phyloP scores from a whole-genome alignment of 495 filamentous ascomycete species.

The Hypoxylon cercidicola region DNA sequence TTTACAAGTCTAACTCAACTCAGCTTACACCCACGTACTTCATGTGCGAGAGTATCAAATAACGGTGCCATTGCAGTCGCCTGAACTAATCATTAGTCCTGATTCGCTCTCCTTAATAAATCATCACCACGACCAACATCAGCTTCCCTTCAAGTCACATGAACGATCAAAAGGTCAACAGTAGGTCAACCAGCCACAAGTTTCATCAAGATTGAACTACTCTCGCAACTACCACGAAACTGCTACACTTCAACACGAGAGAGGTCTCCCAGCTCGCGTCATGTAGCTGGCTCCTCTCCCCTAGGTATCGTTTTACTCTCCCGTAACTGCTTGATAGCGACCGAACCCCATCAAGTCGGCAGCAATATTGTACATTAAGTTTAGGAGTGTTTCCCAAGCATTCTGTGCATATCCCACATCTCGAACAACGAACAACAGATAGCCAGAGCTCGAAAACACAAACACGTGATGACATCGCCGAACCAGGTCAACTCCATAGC shows the following conservation, averaged over 20 bases:
- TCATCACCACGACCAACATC: neutral
- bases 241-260: constrained; percentile 9
- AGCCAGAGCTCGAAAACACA: constrained; percentile 8
- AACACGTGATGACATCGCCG: constrained; percentile 18
- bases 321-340: constrained; percentile 5
- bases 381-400: constrained; percentile 17
- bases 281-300: constrained; percentile 14
- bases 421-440: neutral
- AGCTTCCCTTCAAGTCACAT: neutral
- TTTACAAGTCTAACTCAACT: too few species aligned
- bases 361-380: constrained; percentile 40
- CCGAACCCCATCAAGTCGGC: constrained; percentile 2
- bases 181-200: constrained; percentile 22
- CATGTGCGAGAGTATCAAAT: too few species aligned
- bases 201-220: constrained; percentile 36
- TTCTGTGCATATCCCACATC: constrained; percentile 15
- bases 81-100: too few species aligned
- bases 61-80: too few species aligned
- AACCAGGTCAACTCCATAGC: constrained; percentile 36
- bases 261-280: constrained; percentile 4
- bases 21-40: too few species aligned
- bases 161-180: neutral
- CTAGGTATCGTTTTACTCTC: constrained; percentile 20
- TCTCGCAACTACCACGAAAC: constrained; percentile 21
- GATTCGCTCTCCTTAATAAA: too few species aligned